Conservation (phyloP, 129 eudicot species). For the Smallanthus sonchifolius region DNA sequence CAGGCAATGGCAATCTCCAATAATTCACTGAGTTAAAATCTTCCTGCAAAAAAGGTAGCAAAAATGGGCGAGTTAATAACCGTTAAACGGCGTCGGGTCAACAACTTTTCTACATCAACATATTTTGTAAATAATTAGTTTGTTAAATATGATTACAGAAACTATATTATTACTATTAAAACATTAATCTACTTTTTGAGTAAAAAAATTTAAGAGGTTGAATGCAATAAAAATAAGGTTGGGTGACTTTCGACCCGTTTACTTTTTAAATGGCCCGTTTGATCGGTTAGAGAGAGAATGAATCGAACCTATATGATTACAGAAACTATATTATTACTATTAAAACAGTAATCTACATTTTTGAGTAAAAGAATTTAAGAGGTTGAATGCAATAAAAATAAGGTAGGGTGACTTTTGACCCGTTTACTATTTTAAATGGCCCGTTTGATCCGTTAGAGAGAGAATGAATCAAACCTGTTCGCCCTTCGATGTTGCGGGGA, state of each 20-base stretch:
- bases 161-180: neutral
- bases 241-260: neutral
- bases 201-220: neutral
- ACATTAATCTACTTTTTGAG: neutral
- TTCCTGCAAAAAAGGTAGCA: constrained; percentile 47
- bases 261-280: neutral
- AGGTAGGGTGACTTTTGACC: neutral
- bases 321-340: neutral
- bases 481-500: constrained; percentile 84
- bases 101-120: neutral
- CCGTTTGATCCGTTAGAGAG: neutral
- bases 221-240: neutral
- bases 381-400: neutral
- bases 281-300: neutral
- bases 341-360: neutral
- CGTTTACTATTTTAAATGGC: neutral
- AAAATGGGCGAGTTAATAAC: neutral
- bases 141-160: neutral
- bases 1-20: constrained; percentile 85
- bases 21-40: constrained; percentile 78
- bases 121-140: neutral
- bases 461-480: constrained; percentile 54
- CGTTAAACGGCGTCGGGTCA: neutral
- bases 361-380: neutral
- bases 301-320: constrained; percentile 14